phyloP scores from a whole-genome alignment of 495 filamentous ascomycete species.

The Talaromyces trachyspermus region DNA sequence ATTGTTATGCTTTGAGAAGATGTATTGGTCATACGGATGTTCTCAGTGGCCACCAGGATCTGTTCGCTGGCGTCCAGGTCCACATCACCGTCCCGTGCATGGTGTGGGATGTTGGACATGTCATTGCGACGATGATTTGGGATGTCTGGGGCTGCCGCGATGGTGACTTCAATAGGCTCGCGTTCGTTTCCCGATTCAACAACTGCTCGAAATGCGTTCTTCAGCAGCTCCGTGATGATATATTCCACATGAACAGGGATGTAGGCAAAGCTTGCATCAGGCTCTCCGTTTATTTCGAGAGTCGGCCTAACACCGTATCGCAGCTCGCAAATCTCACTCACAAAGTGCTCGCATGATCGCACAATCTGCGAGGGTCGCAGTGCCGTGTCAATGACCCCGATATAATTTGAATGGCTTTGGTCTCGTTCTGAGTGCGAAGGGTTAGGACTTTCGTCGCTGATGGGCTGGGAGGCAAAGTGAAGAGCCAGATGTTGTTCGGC shows the following conservation, averaged over 20 bases:
- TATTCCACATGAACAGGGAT: slow-evolving; percentile 95
- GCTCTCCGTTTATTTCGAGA: slow-evolving; percentile 73
- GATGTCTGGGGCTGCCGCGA: slow-evolving; percentile 73
- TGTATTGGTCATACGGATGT: slow-evolving; percentile 33
- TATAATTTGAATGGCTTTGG: slow-evolving; percentile 61
- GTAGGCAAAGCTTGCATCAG: slow-evolving; percentile 76
- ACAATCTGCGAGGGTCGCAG: slow-evolving; percentile 75
- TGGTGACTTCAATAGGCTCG: slow-evolving; percentile 83
- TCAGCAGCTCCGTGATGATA: slow-evolving; percentile 90
- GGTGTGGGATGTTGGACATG: slow-evolving; percentile 5
- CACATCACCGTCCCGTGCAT: slow-evolving; percentile 22
- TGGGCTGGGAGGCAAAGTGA: slow-evolving; percentile 73
- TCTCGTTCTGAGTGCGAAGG: slow-evolving; percentile 22
- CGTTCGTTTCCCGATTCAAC: slow-evolving; percentile 72
- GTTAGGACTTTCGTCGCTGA: slow-evolving; percentile 37
- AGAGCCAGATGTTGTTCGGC: slow-evolving; percentile 96
- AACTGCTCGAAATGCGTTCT: slow-evolving; percentile 91
- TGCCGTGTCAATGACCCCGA: slow-evolving; percentile 94
- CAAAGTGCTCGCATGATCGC: slow-evolving; percentile 75
- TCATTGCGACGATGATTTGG: slow-evolving; percentile 16
- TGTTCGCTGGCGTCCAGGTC: slow-evolving; percentile 26
- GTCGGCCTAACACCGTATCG: slow-evolving; percentile 86
- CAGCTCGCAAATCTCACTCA: slow-evolving; percentile 92
- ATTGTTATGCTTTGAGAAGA: slow-evolving; percentile 85
- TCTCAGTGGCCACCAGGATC: slow-evolving; percentile 25